Evolutionary conservation across 495 filamentous ascomycete genomes (phyloP).

Genomic region (Acidomyces sp.): DNA sequence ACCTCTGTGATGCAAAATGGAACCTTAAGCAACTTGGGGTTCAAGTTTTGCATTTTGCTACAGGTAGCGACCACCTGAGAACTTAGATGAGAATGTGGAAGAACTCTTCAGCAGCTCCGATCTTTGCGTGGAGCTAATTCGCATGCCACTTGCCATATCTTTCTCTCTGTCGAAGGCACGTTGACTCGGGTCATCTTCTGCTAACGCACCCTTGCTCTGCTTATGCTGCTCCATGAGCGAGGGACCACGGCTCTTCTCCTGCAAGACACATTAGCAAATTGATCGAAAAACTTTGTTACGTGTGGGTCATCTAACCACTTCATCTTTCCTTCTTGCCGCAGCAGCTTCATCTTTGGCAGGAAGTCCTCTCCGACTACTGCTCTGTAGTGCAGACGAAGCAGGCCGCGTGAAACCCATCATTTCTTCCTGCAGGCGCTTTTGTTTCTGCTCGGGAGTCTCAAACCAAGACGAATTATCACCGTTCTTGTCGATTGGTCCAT

Average conservation of each 20-base stretch:
- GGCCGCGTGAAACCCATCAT: conserved; percentile 59
- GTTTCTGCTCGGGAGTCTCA: conserved; percentile 81
- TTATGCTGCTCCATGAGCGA: conserved; percentile 54
- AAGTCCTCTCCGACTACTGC: not conserved
- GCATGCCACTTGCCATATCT: conserved; percentile 69
- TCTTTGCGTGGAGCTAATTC: conserved; percentile 59
- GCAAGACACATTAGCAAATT: conserved; percentile 5
- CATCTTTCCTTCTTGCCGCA: conserved; percentile 9
- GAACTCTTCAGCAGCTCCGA: conserved; percentile 70
- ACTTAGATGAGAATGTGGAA: conserved; percentile 69
- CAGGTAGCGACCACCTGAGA: conserved; percentile 65
- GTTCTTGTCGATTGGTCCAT: conserved; percentile 25
- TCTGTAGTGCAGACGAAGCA: conserved; percentile 12
- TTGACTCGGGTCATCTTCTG: conserved; percentile 79
- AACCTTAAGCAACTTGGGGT: too few relatives aligned
- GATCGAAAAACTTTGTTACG: conserved; percentile 6
- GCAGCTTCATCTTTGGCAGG: conserved; percentile 1
- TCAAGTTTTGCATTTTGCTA: conserved; percentile 24
- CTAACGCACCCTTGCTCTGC: conserved; percentile 30
- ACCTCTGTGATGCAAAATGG: too few relatives aligned
- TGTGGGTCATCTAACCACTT: not conserved
- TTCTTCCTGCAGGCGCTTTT: conserved; percentile 64
- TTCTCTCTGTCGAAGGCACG: conserved; percentile 87
- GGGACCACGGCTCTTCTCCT: conserved; percentile 49
- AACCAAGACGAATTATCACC: conserved; percentile 63